These are phyloP conservation scores for Paracorniculantispora psalliotae DNA, from an alignment of 2,329 filamentous ascomycete genomes.

Conservation along the genomic window DNA sequence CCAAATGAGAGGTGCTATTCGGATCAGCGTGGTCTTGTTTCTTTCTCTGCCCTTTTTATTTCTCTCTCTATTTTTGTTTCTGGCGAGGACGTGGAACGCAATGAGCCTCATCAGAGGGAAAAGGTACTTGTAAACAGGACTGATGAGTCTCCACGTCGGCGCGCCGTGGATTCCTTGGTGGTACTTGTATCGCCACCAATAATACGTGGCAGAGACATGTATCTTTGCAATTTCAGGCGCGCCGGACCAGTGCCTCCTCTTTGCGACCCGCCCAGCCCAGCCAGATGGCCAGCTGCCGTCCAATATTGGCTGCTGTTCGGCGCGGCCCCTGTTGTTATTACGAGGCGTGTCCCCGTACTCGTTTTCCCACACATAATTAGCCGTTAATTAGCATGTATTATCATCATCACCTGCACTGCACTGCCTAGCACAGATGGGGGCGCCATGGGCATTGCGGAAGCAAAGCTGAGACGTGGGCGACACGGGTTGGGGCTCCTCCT, in stretches of 20 bases:
- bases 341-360: background rate
- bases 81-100: no score
- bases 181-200: background rate
- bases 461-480: slow-evolving; percentile 7
- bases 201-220: background rate
- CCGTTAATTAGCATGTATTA: background rate
- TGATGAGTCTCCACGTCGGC: background rate
- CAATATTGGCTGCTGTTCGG: background rate
- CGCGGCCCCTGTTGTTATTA: background rate
- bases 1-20: background rate
- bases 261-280: background rate
- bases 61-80: no score
- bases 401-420: background rate
- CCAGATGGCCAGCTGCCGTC: background rate
- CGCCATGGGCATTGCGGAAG: background rate
- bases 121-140: background rate
- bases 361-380: background rate
- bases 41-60: background rate
- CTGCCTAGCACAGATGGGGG: background rate
- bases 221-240: background rate
- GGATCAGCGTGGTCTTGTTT: background rate
- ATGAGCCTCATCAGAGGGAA: no score
- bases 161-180: background rate
- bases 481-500: no score
- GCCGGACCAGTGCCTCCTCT: background rate